phyloP scores from a whole-genome alignment of 2,329 filamentous ascomycete species.

The Phialophora verrucosa region DNA sequence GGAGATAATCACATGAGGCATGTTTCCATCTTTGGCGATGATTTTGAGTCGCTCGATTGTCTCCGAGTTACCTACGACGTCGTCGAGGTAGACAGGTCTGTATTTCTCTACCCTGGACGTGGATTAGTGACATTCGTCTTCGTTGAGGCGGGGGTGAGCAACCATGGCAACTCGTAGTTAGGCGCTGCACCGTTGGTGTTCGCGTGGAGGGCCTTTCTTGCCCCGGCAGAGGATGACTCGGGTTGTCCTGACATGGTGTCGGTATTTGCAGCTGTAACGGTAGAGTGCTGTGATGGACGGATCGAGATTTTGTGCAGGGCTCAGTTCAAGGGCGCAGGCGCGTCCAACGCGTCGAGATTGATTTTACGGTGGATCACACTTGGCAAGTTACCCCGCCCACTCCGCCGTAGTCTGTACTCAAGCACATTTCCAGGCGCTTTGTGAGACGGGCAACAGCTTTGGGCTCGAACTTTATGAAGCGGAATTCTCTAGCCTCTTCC shows the following conservation, averaged over 20 bases:
- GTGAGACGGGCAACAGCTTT: background rate
- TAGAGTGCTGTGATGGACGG: background rate
- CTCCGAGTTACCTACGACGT: conserved; percentile 96
- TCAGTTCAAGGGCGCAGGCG: conserved; percentile 13
- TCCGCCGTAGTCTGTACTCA: background rate
- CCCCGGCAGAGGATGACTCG: conserved; percentile 54
- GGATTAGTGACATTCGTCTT: conserved; percentile 5
- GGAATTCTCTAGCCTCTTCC: background rate
- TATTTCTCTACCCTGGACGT: conserved; percentile 92
- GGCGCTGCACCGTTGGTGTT: conserved; percentile 48
- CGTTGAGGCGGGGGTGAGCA: conserved; percentile 17
- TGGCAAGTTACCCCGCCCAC: background rate
- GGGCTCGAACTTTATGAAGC: background rate
- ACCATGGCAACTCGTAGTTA: conserved; percentile 59
- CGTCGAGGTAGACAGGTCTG: conserved; percentile 89
- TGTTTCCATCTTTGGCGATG: conserved; percentile 97
- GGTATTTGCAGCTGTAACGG: background rate
- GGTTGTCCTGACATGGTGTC: conserved; percentile 45
- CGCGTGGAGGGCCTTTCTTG: conserved; percentile 50
- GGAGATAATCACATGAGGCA: conserved; percentile 99
- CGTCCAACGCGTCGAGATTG: conserved; percentile 9
- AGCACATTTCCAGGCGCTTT: background rate
- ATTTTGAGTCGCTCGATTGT: conserved; percentile 97
- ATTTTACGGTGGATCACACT: background rate
- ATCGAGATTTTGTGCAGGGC: background rate